Percentiles rank a stretch among this genome's conserved stretches.
These are phyloP conservation scores for Epichloe typhina DNA, from an alignment of 2,329 filamentous ascomycete species.

Conservation along the genomic window DNA sequence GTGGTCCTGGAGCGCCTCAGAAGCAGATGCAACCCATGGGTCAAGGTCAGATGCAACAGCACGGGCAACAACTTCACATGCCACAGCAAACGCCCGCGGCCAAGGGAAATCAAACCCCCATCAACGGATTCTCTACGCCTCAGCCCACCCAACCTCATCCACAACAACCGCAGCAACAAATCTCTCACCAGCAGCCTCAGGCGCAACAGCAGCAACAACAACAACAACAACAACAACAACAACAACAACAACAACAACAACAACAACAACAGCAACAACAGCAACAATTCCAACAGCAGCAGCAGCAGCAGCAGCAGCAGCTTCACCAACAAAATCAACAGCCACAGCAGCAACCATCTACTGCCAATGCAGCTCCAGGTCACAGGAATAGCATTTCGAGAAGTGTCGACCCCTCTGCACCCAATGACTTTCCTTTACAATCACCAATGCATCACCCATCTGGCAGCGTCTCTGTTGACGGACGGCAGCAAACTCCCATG, in stretches of 20 bases:
- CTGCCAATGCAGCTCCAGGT: conserved; percentile 21
- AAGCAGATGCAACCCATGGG: conserved; percentile 27
- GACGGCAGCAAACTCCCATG: conserved; percentile 12
- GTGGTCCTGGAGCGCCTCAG: conserved; percentile 12
- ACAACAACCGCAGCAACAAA: conserved; percentile 6
- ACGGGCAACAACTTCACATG: conserved; percentile 20
- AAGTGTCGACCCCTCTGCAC: conserved; percentile 27
- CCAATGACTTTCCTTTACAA: conserved; percentile 29
- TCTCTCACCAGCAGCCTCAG: conserved; percentile 4
- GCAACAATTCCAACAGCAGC: background rate
- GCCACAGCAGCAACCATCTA: conserved; percentile 12
- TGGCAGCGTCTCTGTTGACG: conserved; percentile 28
- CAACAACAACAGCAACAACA: background rate
- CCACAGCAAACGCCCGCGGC: conserved; percentile 27
- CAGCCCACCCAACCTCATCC: conserved; percentile 14
- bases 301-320: conserved; percentile 2
- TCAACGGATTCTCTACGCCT: conserved; percentile 26
- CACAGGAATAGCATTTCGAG: conserved; percentile 37
- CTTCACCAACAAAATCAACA: conserved; percentile 6
- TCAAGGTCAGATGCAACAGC: conserved; percentile 20
- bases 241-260: background rate
- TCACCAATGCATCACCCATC: conserved; percentile 31
- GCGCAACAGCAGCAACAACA: background rate
- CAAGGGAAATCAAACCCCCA: conserved; percentile 24
- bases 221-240: background rate